Percentiles rank a stretch among this genome's conserved stretches.
Evolutionary conservation across 768 basidiomycete species (phyloP).

Genomic region (Kwoniella sp.): DNA sequence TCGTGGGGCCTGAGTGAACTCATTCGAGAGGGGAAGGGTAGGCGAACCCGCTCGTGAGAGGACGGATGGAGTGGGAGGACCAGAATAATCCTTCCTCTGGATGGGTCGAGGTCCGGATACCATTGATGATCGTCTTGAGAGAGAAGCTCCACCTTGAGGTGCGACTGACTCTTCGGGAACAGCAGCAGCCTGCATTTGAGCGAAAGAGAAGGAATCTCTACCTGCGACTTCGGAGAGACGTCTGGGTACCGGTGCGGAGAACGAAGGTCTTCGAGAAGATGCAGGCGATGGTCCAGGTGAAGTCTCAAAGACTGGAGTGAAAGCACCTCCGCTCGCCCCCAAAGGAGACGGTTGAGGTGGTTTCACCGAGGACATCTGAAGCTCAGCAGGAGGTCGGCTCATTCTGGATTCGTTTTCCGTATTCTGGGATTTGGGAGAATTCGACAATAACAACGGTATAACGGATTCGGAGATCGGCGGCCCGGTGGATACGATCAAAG

Average conservation of each 20-base stretch:
- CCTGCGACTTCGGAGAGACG: constrained; percentile 18
- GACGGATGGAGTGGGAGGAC: constrained; percentile 43
- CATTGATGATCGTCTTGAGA: constrained; percentile 35
- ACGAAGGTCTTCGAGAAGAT: constrained; percentile 20
- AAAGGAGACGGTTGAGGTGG: constrained; percentile 12
- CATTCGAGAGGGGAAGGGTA: constrained; percentile 47
- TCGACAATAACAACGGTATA: neutral
- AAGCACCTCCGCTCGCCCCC: constrained; percentile 1
- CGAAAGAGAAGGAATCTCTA: constrained; percentile 11
- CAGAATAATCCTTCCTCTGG: constrained; percentile 34
- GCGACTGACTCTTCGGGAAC: neutral
- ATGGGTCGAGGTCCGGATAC: constrained; percentile 43
- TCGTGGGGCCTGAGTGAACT: constrained; percentile 25
- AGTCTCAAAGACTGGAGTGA: constrained; percentile 26
- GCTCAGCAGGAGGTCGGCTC: constrained; percentile 12
- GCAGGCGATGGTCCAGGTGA: constrained; percentile 21
- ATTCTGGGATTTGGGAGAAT: too few relatives aligned
- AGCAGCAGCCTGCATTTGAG: neutral
- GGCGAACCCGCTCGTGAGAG: constrained; percentile 53
- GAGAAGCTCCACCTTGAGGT: constrained; percentile 14
- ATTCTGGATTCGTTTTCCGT: neutral
- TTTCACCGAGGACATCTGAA: constrained; percentile 24
- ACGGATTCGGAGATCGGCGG: neutral
- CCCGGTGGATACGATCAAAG: constrained; percentile 1
- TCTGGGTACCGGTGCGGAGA: constrained; percentile 15